phyloP scores from a whole-genome alignment of 2,329 filamentous ascomycete genomes.

The Aspergillus sergii region DNA sequence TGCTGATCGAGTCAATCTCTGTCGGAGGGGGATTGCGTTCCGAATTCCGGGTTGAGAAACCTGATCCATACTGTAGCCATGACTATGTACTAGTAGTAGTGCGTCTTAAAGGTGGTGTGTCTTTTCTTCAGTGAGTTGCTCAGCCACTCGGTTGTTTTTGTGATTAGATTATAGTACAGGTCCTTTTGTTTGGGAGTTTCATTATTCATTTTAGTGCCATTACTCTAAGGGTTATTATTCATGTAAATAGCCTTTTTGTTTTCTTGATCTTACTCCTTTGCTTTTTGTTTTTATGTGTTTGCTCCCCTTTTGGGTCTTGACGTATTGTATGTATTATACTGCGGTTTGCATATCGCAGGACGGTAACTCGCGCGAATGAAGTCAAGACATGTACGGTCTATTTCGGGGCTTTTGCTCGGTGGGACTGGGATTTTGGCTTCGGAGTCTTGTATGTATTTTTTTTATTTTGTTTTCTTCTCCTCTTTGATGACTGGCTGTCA shows the following conservation, averaged over 20 bases:
- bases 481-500: background rate
- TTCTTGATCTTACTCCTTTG: background rate
- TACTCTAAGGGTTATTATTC: background rate
- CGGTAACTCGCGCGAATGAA: background rate
- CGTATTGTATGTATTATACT: background rate
- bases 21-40: too few species aligned
- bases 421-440: background rate
- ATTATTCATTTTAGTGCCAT: background rate
- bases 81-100: background rate
- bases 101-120: too few species aligned
- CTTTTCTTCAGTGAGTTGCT: background rate
- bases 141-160: background rate
- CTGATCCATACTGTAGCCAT: background rate
- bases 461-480: fast-evolving
- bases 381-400: background rate
- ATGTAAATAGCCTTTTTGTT: background rate
- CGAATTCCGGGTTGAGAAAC: too few species aligned
- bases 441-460: background rate
- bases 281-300: background rate
- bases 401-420: background rate
- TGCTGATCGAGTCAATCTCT: too few species aligned
- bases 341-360: background rate
- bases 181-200: background rate
- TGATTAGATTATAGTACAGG: background rate
- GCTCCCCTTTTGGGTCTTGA: background rate